Evolutionary conservation across 2,329 filamentous ascomycete genomes (phyloP), one percentile per base, ranked within the genome.

Genomic region (Trichoderma sp.): DNA sequence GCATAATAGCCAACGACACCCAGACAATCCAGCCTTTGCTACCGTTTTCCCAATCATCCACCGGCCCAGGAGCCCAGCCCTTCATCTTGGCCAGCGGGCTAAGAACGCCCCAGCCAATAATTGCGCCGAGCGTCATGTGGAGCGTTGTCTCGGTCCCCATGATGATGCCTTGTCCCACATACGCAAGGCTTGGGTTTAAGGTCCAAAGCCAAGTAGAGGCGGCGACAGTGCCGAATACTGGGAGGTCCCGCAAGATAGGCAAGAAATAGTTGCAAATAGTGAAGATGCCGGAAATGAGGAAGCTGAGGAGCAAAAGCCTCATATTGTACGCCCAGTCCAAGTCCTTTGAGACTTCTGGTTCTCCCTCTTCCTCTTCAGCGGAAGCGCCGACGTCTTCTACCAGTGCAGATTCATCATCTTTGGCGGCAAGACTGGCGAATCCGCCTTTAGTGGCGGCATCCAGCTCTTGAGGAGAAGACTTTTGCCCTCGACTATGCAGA

Each of bases 1-100:
- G 86, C 96, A 99, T 99, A 75, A 99, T 98, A 4, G 96, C 93
- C 34, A 99, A 84, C 39, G 94, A 97, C 3, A 97, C 87, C 96
- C 96, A 99, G 0, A 99, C 93, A 73, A 99, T 98, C 96, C 96
- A 99, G 50, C 95, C 96, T 82, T 98, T 98, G 79, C 94, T 97
- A 11, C 96, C 96, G 17, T 87, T 89, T 72, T 95, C 93, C 96
- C 96, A 99, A 79, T 97, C 93, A 70, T 89, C 87, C 1, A 98
- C 93, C 1, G 90, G 87, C 0, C 95, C 96, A 3, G 94, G 93
- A 11, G 96, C 96, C 96, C 96, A 99, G 3, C 93, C 94, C 76
- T 88, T 89, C 71, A 86, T 83, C 80, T 97, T 98, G 4, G 96
- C 95, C 8, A 98, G 81, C 1, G 96, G 96, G 3, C 95, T 98